These are phyloP conservation scores for Arthrobotrys entomopaga DNA, from an alignment of 2,329 filamentous ascomycete species.

Conservation along the genomic window DNA sequence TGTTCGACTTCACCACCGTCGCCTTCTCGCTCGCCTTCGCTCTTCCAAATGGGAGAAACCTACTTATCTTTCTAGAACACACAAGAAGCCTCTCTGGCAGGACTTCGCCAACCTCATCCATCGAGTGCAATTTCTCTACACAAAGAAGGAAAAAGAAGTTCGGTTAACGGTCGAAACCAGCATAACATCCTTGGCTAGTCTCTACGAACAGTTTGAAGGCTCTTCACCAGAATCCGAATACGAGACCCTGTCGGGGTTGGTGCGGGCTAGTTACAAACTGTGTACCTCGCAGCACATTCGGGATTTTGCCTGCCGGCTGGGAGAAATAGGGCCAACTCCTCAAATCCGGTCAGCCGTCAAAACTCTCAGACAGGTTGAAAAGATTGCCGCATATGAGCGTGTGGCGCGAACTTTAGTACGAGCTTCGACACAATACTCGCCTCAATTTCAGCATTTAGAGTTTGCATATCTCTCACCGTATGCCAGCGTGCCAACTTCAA, in stretches of 20 bases:
- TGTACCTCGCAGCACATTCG: slow-evolving; percentile 14
- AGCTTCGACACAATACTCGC: neutral
- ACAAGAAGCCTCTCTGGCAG: slow-evolving; percentile 39
- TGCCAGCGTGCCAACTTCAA: slow-evolving; percentile 8
- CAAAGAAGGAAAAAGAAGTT: slow-evolving; percentile 25
- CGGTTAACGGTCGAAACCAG: slow-evolving; percentile 9
- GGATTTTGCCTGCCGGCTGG: slow-evolving; percentile 18
- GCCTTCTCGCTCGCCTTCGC: slow-evolving; percentile 27
- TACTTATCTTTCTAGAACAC: slow-evolving; percentile 27
- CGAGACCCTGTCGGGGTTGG: neutral
- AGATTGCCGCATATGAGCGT: slow-evolving; percentile 34
- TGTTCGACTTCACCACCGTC: slow-evolving; percentile 19
- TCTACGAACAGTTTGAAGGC: slow-evolving; percentile 31
- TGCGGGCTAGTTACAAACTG: slow-evolving; percentile 15
- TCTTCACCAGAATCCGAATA: neutral
- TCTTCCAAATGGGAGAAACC: slow-evolving; percentile 45
- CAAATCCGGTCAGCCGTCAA: slow-evolving; percentile 33
- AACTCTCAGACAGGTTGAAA: slow-evolving; percentile 36
- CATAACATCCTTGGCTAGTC: slow-evolving; percentile 5
- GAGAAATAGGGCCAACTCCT: slow-evolving; percentile 23
- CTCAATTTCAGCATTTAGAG: slow-evolving; percentile 15
- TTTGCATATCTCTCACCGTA: slow-evolving; percentile 29
- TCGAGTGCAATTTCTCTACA: slow-evolving; percentile 38
- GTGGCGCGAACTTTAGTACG: slow-evolving; percentile 14
- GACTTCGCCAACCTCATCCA: slow-evolving; percentile 37